Percentiles rank a stretch among this genome's conserved stretches.
Evolutionary conservation across 306 rosid species (phyloP).

Genomic region (Prunus mongolica): DNA sequence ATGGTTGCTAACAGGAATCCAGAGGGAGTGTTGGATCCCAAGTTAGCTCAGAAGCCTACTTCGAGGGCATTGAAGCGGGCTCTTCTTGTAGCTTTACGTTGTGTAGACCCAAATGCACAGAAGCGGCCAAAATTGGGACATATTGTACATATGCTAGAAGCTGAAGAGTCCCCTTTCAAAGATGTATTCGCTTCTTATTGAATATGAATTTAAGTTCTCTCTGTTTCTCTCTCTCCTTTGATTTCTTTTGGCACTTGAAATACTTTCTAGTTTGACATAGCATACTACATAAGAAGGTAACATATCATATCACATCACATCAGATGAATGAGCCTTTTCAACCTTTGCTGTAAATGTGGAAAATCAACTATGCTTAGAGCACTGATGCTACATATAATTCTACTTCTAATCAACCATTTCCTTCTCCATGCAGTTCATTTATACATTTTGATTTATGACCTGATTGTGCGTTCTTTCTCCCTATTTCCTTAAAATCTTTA

Average conservation of each 20-base stretch:
- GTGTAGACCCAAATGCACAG: constrained; percentile 77
- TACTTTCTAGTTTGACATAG: constrained; percentile 1
- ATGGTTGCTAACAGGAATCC: constrained; percentile 74
- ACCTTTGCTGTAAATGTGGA: not conserved
- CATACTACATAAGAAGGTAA: not conserved
- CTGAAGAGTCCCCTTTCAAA: constrained; percentile 69
- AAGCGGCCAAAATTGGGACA: constrained; percentile 91
- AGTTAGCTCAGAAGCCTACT: constrained; percentile 70
- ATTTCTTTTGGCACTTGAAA: not conserved
- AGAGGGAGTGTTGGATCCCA: constrained; percentile 82
- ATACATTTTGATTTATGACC: not conserved
- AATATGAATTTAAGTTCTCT: constrained; percentile 15
- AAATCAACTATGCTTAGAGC: not conserved
- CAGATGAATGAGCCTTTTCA: not conserved
- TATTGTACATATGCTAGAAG: constrained; percentile 91
- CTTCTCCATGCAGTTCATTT: not conserved
- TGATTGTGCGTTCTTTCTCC: not conserved
- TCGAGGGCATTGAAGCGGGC: constrained; percentile 75
- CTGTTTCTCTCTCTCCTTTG: not conserved
- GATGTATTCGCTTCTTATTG: constrained; percentile 38
- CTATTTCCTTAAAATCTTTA: not conserved
- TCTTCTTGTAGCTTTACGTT: constrained; percentile 84
- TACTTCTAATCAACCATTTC: not conserved
- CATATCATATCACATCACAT: not conserved
- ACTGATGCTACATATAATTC: too few relatives aligned